A percentile compares a stretch with the other conserved stretches of the same genome.
These are phyloP conservation scores for Clarireedia sp. DNA, from an alignment of 2,329 filamentous ascomycete species.

Conservation along the genomic window DNA sequence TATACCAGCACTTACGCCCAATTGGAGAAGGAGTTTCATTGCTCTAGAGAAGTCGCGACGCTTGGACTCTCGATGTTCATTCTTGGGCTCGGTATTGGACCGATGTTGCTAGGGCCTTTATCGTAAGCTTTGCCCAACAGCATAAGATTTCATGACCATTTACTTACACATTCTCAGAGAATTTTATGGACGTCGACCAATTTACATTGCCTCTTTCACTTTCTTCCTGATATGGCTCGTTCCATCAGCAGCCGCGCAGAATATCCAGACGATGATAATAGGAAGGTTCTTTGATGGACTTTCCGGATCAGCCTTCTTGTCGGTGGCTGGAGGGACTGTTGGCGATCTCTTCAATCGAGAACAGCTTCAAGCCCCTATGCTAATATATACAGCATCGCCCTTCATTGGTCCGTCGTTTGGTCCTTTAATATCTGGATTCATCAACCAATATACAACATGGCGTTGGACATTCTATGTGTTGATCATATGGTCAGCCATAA, in stretches of 20 bases:
- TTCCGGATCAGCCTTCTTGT: conserved; percentile 59
- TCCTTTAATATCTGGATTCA: conserved; percentile 66
- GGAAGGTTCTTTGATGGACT: conserved; percentile 71
- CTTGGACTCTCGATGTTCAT: conserved; percentile 79
- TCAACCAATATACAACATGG: conserved; percentile 69
- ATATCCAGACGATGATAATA: conserved; percentile 73
- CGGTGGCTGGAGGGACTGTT: conserved; percentile 77
- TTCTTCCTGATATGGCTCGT: conserved; percentile 75
- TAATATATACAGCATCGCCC: conserved; percentile 62
- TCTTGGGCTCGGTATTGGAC: conserved; percentile 56
- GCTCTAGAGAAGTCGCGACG: conserved; percentile 64
- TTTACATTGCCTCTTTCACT: conserved; percentile 68
- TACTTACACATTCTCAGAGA: conserved; percentile 27
- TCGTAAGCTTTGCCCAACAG: conserved; percentile 33
- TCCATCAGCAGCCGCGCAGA: conserved; percentile 71
- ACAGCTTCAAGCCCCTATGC: conserved; percentile 73
- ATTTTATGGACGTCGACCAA: conserved; percentile 75
- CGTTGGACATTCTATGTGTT: conserved; percentile 80
- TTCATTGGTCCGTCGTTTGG: conserved; percentile 56
- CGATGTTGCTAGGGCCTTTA: conserved; percentile 47
- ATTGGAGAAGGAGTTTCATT: conserved; percentile 66
- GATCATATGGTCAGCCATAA: conserved; percentile 67
- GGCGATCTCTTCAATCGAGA: conserved; percentile 67
- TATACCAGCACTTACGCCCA: conserved; percentile 79
- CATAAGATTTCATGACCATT: not conserved